Base-by-base conservation (phyloP, 306 rosid genomes). In the Begonia loranthoides region DNA sequence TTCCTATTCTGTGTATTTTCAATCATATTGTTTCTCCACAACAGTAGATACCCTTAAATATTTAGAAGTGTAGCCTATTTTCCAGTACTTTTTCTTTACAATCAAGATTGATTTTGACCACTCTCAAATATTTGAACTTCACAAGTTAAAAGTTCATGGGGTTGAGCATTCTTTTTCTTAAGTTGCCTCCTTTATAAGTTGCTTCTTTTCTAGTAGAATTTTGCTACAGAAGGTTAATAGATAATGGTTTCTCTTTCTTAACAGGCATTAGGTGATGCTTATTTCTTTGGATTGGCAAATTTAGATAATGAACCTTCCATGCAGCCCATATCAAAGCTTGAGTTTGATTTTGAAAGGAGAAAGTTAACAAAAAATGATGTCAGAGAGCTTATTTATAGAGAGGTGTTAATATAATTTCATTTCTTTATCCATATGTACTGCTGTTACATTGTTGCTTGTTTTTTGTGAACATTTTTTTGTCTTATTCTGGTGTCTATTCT, bases 191-290 rank as follows among this genome's bases (percentile, higher is more conserved):
- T 28, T 28, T 28, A 8, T 28, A 5, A 2, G 6, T 28, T 28
- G 36, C 9, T 28, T 28, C 4, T 28, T 28, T 28, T 28, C 6
- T 28, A 28, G 36, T 28, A 3, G 1, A 28, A 28, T 28, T 4
- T 28, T 28, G 9, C 9, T 3, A 28, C 36, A 28, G 36, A 28
- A 28, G 36, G 36, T 28, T 28, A 28, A 19, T 28, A 28, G 14
- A 3, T 43, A 10, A 43, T 0, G 47, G 1, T 43, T 48, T 48
- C 21, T 15, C 21, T 49, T 49, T 44, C 22, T 13, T 38, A 63
- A 5, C 74, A 81, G 81, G 88, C 88, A 49, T 70, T 81, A 45
- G 74, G 79, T 13, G 71, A 81, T 66, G 84, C 84, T 9, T 81
- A 81, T 64, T 81, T 81, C 52, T 3, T 44, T 13, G 81, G 79